phyloP scores from a whole-genome alignment of 2,329 filamentous ascomycete genomes.

The Teratosphaeria nubilosa region DNA sequence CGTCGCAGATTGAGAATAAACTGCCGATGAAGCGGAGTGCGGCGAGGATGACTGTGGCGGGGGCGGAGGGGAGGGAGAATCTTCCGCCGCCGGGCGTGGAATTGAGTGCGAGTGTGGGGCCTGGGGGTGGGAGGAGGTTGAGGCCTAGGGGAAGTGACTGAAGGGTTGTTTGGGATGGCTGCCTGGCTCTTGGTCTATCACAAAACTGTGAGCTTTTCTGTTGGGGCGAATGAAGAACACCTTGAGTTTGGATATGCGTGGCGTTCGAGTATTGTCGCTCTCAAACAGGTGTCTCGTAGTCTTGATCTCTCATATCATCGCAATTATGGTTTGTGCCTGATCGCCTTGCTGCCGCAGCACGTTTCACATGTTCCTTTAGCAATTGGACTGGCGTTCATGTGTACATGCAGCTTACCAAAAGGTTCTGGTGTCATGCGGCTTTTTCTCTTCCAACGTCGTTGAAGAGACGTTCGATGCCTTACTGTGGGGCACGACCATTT shows the following conservation, averaged over 20 bases:
- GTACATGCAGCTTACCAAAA: not conserved
- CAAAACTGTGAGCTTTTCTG: not conserved
- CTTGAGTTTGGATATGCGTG: not conserved
- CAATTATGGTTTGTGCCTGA: not conserved
- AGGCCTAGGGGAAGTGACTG: conserved; percentile 35
- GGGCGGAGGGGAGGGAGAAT: conserved; percentile 18
- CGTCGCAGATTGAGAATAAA: conserved; percentile 26
- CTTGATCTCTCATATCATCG: not conserved
- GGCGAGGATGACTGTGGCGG: conserved; percentile 34
- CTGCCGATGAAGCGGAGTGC: conserved; percentile 30
- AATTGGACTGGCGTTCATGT: not conserved
- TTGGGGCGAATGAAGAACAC: not conserved
- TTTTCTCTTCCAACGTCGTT: no score
- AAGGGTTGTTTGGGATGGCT: conserved; percentile 15
- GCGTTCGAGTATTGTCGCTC: not conserved
- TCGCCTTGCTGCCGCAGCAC: not conserved
- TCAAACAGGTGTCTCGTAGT: not conserved
- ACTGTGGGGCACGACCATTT: not conserved
- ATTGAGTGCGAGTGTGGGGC: conserved; percentile 29
- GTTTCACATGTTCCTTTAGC: not conserved
- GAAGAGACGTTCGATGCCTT: not conserved
- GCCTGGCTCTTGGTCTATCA: not conserved
- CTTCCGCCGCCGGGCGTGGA: conserved; percentile 21
- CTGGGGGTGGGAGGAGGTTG: conserved; percentile 33
- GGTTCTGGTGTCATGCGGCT: not conserved